Conservation (phyloP, 1,284 basidiomycete genomes). For the Cryptococcus sp. region DNA sequence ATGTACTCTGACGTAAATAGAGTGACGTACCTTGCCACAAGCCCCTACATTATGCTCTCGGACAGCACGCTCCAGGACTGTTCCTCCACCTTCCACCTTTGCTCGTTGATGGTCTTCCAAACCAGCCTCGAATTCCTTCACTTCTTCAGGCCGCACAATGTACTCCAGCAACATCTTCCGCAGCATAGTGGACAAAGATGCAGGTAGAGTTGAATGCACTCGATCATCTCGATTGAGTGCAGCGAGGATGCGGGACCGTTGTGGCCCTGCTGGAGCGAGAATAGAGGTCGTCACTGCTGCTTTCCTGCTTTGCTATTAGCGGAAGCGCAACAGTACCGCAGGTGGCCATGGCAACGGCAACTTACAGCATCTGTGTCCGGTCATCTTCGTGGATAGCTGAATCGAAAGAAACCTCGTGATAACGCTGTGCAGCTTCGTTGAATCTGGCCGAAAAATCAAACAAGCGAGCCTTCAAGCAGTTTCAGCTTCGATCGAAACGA, state of each 20-base stretch:
- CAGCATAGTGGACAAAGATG: slow-evolving; percentile 71
- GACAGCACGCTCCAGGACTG: slow-evolving; percentile 94
- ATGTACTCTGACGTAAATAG: background rate
- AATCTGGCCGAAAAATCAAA: slow-evolving; percentile 90
- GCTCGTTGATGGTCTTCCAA: slow-evolving; percentile 92
- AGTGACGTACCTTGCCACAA: slow-evolving; percentile 67
- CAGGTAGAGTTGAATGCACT: slow-evolving; percentile 62
- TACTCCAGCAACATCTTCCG: slow-evolving; percentile 97
- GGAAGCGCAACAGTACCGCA: background rate
- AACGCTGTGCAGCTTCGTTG: slow-evolving; percentile 89
- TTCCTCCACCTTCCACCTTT: slow-evolving; percentile 73
- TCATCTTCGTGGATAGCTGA: slow-evolving; percentile 88
- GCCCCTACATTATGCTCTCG: slow-evolving; percentile 98
- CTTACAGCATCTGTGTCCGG: slow-evolving; percentile 79
- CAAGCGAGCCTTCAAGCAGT: slow-evolving; percentile 67
- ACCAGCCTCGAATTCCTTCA: slow-evolving; percentile 83
- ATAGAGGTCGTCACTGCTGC: slow-evolving; percentile 94
- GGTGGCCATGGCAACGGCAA: background rate
- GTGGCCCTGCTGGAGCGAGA: slow-evolving; percentile 94
- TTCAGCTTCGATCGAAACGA: background rate
- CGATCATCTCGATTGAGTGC: slow-evolving; percentile 93
- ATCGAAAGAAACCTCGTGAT: slow-evolving; percentile 90
- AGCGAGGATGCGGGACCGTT: slow-evolving; percentile 86
- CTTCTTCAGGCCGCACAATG: slow-evolving; percentile 84
- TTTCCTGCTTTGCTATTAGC: slow-evolving; percentile 57